Conservation (phyloP, 2,329 filamentous ascomycete genomes). For the Microcera coccophila region DNA sequence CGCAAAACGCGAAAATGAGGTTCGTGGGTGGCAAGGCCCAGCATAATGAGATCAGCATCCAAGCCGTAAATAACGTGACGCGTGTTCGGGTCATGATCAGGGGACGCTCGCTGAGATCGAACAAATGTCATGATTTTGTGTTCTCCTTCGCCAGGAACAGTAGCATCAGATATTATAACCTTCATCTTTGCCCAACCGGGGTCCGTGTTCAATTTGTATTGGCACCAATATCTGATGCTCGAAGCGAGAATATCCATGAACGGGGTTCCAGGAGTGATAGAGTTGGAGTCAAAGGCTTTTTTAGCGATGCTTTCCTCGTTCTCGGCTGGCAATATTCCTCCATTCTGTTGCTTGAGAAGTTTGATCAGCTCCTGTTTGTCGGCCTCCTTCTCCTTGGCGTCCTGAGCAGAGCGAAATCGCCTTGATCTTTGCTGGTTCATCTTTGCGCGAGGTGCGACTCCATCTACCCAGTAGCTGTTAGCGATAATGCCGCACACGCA, state of each 20-base stretch:
- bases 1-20: conserved; percentile 93
- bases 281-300: conserved; percentile 86
- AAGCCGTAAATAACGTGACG: conserved; percentile 97
- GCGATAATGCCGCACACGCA: conserved; percentile 21
- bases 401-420: conserved; percentile 89
- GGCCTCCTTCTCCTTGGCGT: conserved; percentile 88
- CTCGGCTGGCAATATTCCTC: conserved; percentile 59
- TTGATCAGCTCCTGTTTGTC: conserved; percentile 87
- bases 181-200: conserved; percentile 94
- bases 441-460: conserved; percentile 94
- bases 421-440: conserved; percentile 99
- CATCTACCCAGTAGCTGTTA: conserved; percentile 62
- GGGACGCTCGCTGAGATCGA: conserved; percentile 83
- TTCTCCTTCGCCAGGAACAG: conserved; percentile 94
- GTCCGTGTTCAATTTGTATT: conserved; percentile 96
- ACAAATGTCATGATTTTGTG: conserved; percentile 99
- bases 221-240: conserved; percentile 91
- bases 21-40: conserved; percentile 94
- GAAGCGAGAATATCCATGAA: conserved; percentile 96
- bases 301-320: conserved; percentile 62
- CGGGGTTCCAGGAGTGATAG: conserved; percentile 91
- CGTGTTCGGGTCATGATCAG: conserved; percentile 93
- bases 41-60: conserved; percentile 97
- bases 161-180: conserved; percentile 97
- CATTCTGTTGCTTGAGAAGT: conserved; percentile 74